Conservation (phyloP, 2,329 filamentous ascomycete species). For the Coniochaeta sp. region DNA sequence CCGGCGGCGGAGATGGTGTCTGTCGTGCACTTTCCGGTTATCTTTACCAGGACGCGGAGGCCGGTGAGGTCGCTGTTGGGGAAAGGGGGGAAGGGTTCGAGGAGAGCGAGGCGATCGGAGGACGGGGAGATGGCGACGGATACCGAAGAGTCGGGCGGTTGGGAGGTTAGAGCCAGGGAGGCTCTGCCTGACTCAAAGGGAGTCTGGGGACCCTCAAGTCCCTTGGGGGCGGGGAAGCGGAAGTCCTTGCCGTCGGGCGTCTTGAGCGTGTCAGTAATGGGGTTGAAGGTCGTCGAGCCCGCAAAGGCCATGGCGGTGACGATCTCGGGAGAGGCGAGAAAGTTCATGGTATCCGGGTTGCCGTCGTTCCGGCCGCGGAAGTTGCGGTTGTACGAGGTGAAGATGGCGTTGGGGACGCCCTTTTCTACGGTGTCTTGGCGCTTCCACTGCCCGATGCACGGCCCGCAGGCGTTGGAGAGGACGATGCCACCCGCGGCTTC, state of each 20-base stretch:
- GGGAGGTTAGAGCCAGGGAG: conserved; percentile 64
- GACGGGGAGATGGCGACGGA: conserved; percentile 73
- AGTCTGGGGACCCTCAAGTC: conserved; percentile 51
- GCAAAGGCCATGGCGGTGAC: conserved; percentile 95
- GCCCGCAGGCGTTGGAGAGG: conserved; percentile 90
- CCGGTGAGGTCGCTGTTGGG: conserved; percentile 65
- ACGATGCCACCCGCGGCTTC: conserved; percentile 79
- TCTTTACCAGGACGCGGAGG: conserved; percentile 87
- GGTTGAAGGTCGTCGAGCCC: conserved; percentile 91
- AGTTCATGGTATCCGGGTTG: conserved; percentile 97
- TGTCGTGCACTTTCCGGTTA: conserved; percentile 96
- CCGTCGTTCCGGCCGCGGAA: conserved; percentile 96
- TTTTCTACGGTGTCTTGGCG: conserved; percentile 79
- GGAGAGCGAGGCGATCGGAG: conserved; percentile 82
- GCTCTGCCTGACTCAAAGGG: conserved; percentile 74
- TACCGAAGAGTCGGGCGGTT: conserved; percentile 61
- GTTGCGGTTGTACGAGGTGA: conserved; percentile 97
- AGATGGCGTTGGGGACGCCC: conserved; percentile 85
- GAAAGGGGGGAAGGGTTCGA: conserved; percentile 86
- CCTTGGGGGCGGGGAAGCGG: conserved; percentile 74
- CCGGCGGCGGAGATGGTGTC: conserved; percentile 98
- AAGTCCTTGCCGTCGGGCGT: conserved; percentile 77
- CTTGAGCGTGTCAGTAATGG: conserved; percentile 75
- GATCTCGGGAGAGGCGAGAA: conserved; percentile 91
- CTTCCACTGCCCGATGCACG: conserved; percentile 93